Evolutionary conservation across 2,329 filamentous ascomycete species (phyloP).

Genomic region (Claviceps quebecensis): DNA sequence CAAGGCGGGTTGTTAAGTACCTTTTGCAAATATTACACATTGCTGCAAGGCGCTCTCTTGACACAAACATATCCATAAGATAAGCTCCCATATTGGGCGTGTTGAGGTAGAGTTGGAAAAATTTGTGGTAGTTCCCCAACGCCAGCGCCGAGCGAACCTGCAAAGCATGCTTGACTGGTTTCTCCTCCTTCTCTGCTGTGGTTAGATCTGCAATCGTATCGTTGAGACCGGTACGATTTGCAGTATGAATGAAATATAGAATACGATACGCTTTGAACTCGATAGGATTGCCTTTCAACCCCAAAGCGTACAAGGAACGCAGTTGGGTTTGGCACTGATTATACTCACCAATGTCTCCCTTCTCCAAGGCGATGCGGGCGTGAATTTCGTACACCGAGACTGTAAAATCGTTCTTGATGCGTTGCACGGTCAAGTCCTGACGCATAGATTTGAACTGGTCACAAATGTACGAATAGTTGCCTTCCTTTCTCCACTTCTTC

Average conservation of each 20-base stretch:
- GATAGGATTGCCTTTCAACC: constrained; percentile 74
- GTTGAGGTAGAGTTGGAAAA: constrained; percentile 90
- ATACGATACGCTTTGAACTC: constrained; percentile 99
- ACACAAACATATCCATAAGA: constrained; percentile 98
- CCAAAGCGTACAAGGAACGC: constrained; percentile 76
- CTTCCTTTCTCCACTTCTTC: constrained; percentile 85
- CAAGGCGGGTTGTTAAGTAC: constrained; percentile 30
- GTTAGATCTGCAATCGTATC: constrained; percentile 98
- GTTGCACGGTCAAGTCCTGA: constrained; percentile 95
- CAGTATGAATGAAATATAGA: constrained; percentile 97
- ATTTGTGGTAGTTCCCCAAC: constrained; percentile 91
- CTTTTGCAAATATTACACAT: constrained; percentile 87
- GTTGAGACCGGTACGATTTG: constrained; percentile 96
- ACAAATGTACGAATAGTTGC: constrained; percentile 95
- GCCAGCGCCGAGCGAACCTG: constrained; percentile 83
- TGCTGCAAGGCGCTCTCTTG: constrained; percentile 79
- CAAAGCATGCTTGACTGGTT: constrained; percentile 77
- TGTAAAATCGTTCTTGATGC: constrained; percentile 92
- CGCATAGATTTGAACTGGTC: constrained; percentile 98
- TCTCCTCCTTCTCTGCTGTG: constrained; percentile 80
- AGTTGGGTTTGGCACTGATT: constrained; percentile 99
- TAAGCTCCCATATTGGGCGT: constrained; percentile 96
- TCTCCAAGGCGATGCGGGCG: constrained; percentile 92
- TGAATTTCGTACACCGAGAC: constrained; percentile 96
- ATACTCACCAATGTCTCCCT: constrained; percentile 99